Evolutionary conservation across 106 monocot species (phyloP), one percentile per base, ranked within the genome.

Genomic region (Apostasia shenzhenica): DNA sequence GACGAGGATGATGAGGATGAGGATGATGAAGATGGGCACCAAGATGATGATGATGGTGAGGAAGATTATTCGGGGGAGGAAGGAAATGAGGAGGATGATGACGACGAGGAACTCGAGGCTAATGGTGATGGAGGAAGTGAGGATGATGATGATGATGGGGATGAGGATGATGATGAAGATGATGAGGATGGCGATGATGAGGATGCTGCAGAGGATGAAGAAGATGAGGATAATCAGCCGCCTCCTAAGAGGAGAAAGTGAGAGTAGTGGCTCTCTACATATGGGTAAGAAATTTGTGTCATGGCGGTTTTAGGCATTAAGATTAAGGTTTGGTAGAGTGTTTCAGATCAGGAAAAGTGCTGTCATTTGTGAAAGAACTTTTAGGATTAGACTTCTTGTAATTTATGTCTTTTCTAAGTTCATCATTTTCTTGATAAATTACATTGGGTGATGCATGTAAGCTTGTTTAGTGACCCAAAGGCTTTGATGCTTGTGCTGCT

Each of bases 181-280:
- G 62, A 63, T 45, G 45, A 63, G 2, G 62, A 63, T 45, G 62
- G 45, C 45, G 62, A 63, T 45, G 45, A 4, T 3, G 62, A 45
- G 2, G 62, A 63, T 2, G 55, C 14, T 14, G 41, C 56, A 43
- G 55, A 8, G 13, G 5, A 66, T 49, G 55, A 14, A 2, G n/a
- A 41, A 53, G 52, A 52, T 9, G 41, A 52, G 8, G 52, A 53
- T 38, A 45, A 63, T 10, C 62, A 63, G 6, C 62, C 62, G 1
- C 62, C 62, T 63, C 11, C 62, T 11, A 63, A 63, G 62, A 63
- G n/a, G 62, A 63, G 62, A 45, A 63, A 45, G 62, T 63, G 62
- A 63, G 6, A 50, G 6, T 50, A 5, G 4, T 50, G 50, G 50
- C 50, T 46, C 45, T 41, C 45, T 45, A 10, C 45, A 12, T 5